Evolutionary conservation across 2,329 filamentous ascomycete genomes (phyloP), one percentile per base, ranked within the genome.

Genomic region (Xylaria multiplex): DNA sequence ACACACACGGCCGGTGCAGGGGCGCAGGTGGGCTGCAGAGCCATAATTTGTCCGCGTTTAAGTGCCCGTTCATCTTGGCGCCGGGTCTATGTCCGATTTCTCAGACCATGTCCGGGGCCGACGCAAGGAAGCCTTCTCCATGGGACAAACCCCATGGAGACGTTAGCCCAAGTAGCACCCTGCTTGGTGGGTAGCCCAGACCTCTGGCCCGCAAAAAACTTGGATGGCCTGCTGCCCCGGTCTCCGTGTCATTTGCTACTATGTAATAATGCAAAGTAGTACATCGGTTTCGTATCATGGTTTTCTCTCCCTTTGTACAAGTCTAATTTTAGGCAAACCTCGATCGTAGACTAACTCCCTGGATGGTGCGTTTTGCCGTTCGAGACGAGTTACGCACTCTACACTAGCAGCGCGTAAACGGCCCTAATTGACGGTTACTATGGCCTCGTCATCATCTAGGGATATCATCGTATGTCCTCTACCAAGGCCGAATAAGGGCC

Each of bases 311-410:
- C 14, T 53, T 43, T 24, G 48, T 16, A 48, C 40, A 54, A 40
- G 24, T 55, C 57, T 53, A 50, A 58, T 55, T 65, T 52, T 66
- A 52, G 66, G 59, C 37, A 63, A 57, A 62, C 45, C 32, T 65
- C 58, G 54, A 45, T 57, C 57, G 55, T 50, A 5, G 27, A 27
- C 27, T 37, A 48, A 49, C 54, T 42, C 55, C 52, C 37, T 13
- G 3, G 37, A 40, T 14, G 30, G 53, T 50, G 57, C 54, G 62
- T 49, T 24, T 61, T 16, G 55, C 43, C 59, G 48, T 40, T 49
- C 32, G 30, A 27, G 32, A 19, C n/a, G n/a, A 64, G 40, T 49
- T 49, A 61, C 42, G 52, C 56, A 24, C 50, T 52, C 58, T 46
- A 24, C n/a, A 11, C 24, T n/a, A 37, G 40, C 27, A 16, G 19